Conservation (phyloP, 78 protist species). For the Protostelium mycophagum region DNA sequence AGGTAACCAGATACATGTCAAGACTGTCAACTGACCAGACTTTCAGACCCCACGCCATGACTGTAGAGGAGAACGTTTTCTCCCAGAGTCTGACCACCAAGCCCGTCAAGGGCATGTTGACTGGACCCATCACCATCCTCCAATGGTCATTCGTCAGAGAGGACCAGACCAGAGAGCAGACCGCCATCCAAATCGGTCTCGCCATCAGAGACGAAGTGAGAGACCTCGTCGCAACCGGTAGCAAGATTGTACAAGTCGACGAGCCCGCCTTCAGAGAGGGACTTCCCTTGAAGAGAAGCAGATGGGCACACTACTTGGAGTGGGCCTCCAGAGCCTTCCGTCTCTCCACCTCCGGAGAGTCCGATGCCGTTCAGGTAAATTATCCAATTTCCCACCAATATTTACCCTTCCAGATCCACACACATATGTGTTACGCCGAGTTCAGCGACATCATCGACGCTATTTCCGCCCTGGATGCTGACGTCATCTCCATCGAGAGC, state of each 20-base stretch:
- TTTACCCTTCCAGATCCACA: constrained; percentile 50
- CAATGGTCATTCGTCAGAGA: constrained; percentile 80
- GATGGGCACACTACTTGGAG: constrained; percentile 49
- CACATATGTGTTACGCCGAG: constrained; percentile 82
- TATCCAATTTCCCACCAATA: not conserved
- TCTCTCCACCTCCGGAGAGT: constrained; percentile 37
- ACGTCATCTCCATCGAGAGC: constrained; percentile 75
- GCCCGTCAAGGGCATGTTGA: constrained; percentile 85
- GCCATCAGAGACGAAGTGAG: constrained; percentile 79
- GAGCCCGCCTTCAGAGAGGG: constrained; percentile 84
- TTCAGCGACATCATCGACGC: constrained; percentile 68
- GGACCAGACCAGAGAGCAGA: constrained; percentile 58
- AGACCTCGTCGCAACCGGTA: constrained; percentile 65
- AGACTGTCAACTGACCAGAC: not conserved
- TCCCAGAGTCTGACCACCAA: constrained; percentile 57
- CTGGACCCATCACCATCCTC: constrained; percentile 79
- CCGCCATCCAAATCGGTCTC: constrained; percentile 62
- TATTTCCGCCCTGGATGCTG: constrained; percentile 66
- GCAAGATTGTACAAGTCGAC: constrained; percentile 68
- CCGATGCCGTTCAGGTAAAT: constrained; percentile 11
- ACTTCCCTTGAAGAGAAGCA: constrained; percentile 54
- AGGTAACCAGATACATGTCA: not conserved
- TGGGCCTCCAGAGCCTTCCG: constrained; percentile 68
- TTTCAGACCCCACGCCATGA: constrained; percentile 57
- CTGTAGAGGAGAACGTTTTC: constrained; percentile 27